These are phyloP conservation scores for Populus euphratica DNA, from an alignment of 345 rosid species.

Conservation along the genomic window DNA sequence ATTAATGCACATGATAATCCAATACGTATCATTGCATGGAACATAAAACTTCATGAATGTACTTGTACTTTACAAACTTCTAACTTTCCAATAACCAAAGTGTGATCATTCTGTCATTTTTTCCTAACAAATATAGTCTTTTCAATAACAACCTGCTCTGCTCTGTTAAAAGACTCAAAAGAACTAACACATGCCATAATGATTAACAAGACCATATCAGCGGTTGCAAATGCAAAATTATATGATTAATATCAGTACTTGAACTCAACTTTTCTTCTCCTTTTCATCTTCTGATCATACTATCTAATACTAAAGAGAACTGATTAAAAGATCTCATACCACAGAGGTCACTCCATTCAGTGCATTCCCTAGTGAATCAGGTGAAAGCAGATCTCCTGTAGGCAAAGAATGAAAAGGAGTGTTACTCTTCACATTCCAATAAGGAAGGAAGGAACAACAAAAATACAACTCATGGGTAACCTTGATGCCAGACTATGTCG, in stretches of 20 bases:
- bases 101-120: neutral
- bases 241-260: neutral
- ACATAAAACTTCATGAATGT: neutral
- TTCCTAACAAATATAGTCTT: neutral
- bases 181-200: neutral
- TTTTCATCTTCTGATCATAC: neutral
- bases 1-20: neutral
- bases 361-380: conserved; percentile 81
- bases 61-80: neutral
- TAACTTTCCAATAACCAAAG: neutral
- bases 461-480: conserved; percentile 27
- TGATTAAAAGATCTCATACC: conserved; percentile 45
- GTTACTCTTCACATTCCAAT: neutral
- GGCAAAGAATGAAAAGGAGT: neutral
- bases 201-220: neutral
- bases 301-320: neutral
- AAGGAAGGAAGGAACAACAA: neutral
- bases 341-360: conserved; percentile 76
- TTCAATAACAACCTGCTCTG: neutral
- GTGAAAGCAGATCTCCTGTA: conserved; percentile 73
- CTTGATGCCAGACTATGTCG: conserved; percentile 79
- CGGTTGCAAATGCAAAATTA: neutral
- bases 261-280: neutral
- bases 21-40: neutral
- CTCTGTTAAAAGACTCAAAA: neutral